phyloP scores from a whole-genome alignment of 768 basidiomycete genomes.

The Coprinopsis strossmayeri region DNA sequence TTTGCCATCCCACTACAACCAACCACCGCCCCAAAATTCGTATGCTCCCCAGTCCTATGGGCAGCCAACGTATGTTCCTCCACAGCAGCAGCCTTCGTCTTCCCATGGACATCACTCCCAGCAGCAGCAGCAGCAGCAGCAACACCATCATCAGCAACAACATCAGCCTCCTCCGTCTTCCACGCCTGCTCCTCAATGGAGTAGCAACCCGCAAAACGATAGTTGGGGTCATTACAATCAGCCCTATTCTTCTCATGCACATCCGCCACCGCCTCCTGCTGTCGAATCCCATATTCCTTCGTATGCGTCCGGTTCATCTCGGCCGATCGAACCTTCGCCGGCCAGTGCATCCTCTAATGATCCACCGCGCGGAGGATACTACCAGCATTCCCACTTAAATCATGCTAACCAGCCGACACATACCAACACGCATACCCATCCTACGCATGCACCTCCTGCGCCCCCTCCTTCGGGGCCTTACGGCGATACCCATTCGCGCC shows the following conservation, averaged over 20 bases:
- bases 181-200: conserved; percentile 6
- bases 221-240: conserved; percentile 2
- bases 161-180: conserved; percentile 12
- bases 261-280: conserved; percentile 1
- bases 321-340: conserved; percentile 2
- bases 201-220: neutral
- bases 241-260: neutral
- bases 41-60: conserved; percentile 15
- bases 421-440: neutral
- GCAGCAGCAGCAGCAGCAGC: conserved; percentile 20
- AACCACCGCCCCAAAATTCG: conserved; percentile 17
- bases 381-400: neutral
- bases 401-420: neutral
- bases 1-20: conserved; percentile 15
- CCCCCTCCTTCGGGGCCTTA: neutral
- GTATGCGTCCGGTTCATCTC: conserved; percentile 1
- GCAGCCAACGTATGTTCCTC: conserved; percentile 24
- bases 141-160: conserved; percentile 7
- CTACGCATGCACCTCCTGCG: neutral
- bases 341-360: conserved; percentile 1
- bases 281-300: conserved; percentile 3
- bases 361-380: conserved; percentile 2
- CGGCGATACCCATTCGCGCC: conserved; percentile 3
- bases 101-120: conserved; percentile 9
- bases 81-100: conserved; percentile 13